phyloP scores from a whole-genome alignment of 345 rosid genomes.

The Corchorus olitorius region DNA sequence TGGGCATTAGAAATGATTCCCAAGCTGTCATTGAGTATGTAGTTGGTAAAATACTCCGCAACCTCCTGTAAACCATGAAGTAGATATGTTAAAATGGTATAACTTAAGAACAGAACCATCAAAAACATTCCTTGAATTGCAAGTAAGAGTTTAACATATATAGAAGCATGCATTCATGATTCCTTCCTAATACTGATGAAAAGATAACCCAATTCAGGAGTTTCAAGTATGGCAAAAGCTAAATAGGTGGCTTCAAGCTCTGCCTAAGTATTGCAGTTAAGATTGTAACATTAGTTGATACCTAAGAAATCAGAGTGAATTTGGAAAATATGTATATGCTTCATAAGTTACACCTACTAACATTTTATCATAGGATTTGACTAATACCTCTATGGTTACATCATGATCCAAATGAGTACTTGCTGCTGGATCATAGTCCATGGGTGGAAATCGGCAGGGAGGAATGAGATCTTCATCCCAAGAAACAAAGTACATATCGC shows the following conservation, averaged over 20 bases:
- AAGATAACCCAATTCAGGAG: neutral
- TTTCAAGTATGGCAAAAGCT: neutral
- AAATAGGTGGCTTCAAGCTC: no score
- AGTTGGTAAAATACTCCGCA: constrained; percentile 48
- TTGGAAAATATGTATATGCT: no score
- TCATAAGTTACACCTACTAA: neutral
- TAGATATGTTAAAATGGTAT: neutral
- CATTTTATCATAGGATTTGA: neutral
- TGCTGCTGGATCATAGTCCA: constrained; percentile 34
- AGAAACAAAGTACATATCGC: constrained; percentile 42
- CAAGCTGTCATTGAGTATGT: constrained; percentile 52
- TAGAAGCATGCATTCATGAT: neutral
- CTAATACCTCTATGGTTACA: constrained; percentile 40
- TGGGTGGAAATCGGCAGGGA: constrained; percentile 20
- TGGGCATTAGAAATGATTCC: constrained; percentile 55
- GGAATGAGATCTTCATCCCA: constrained; percentile 48
- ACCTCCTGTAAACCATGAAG: constrained; percentile 40
- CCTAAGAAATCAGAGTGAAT: no score
- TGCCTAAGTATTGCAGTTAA: no score
- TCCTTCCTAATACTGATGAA: neutral
- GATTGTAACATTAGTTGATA: no score
- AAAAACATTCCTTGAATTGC: neutral
- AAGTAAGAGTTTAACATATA: neutral
- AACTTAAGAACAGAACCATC: neutral
- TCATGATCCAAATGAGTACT: constrained; percentile 17